phyloP scores from a whole-genome alignment of 495 filamentous ascomycete species.

The Darksidea phi region DNA sequence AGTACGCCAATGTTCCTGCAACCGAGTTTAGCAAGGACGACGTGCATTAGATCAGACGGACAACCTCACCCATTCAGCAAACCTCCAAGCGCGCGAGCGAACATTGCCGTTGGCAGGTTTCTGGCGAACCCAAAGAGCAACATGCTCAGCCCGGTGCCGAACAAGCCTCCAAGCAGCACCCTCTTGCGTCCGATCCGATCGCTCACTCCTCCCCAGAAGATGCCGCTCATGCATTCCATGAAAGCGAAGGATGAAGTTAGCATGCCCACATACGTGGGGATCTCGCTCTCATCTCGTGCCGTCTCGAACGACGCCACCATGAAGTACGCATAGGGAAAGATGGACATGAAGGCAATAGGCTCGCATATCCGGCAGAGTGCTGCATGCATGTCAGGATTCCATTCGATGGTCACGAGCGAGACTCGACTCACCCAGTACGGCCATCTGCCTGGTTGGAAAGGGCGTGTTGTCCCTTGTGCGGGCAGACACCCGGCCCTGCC shows the following conservation, averaged over 20 bases:
- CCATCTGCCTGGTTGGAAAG: constrained; percentile 35
- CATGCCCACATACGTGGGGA: constrained; percentile 91
- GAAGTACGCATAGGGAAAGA: constrained; percentile 98
- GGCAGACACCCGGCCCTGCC: constrained; percentile 21
- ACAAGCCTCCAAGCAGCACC: constrained; percentile 80
- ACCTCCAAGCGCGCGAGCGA: constrained; percentile 86
- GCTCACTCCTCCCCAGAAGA: constrained; percentile 90
- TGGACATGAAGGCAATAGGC: constrained; percentile 98
- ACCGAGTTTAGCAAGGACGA: constrained; percentile 27
- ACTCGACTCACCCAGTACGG: constrained; percentile 32
- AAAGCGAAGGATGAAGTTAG: constrained; percentile 96
- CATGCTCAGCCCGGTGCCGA: constrained; percentile 91
- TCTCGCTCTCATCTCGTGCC: constrained; percentile 71
- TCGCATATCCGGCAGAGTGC: constrained; percentile 94
- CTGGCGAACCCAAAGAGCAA: constrained; percentile 88
- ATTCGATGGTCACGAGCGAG: background rate
- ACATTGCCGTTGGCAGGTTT: constrained; percentile 76
- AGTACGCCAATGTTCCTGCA: constrained; percentile 84
- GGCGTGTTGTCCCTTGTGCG: constrained; percentile 19
- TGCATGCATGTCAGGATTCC: constrained; percentile 41
- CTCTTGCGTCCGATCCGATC: constrained; percentile 92
- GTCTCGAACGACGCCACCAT: constrained; percentile 93
- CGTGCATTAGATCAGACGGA: constrained; percentile 12
- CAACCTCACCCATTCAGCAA: constrained; percentile 80
- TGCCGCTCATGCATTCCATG: constrained; percentile 85